Evolutionary conservation across 148 eudicot species (phyloP).

Genomic region (Rhododendron griersonianum): DNA sequence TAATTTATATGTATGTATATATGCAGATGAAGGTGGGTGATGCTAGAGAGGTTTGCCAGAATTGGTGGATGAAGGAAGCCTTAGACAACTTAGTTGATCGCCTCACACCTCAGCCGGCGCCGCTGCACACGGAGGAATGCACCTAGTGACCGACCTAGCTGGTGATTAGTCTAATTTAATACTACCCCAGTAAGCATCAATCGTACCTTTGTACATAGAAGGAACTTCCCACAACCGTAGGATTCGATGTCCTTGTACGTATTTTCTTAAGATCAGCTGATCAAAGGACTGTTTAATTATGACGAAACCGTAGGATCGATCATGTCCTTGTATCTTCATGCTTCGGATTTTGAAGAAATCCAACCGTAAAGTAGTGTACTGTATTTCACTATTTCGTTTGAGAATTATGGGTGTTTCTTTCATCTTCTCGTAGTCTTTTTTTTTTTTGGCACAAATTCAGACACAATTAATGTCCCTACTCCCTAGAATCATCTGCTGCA

Average conservation of each 20-base stretch:
- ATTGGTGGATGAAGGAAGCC: constrained; percentile 60
- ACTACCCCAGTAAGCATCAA: neutral
- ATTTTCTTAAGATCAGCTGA: neutral
- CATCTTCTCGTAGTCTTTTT: too few relatives aligned
- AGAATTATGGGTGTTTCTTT: too few relatives aligned
- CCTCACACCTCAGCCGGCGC: constrained; percentile 3
- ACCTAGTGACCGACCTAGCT: neutral
- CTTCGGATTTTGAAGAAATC: too few relatives aligned
- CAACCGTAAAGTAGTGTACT: too few relatives aligned
- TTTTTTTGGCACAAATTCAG: too few relatives aligned
- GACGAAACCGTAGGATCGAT: too few relatives aligned
- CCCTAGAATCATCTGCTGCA: neutral
- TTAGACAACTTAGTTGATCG: constrained; percentile 38
- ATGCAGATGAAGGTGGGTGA: constrained; percentile 37
- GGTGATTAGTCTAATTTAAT: neutral
- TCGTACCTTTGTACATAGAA: neutral
- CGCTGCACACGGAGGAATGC: neutral
- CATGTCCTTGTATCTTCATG: too few relatives aligned
- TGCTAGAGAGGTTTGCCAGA: constrained; percentile 40
- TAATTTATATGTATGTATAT: neutral
- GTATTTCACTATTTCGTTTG: too few relatives aligned
- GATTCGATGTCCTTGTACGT: neutral
- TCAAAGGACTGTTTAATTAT: neutral
- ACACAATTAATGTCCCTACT: too few relatives aligned
- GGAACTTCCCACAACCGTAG: neutral